These are phyloP conservation scores for Candida fluviatilis DNA, from an alignment of 805 yeast species.

Conservation along the genomic window DNA sequence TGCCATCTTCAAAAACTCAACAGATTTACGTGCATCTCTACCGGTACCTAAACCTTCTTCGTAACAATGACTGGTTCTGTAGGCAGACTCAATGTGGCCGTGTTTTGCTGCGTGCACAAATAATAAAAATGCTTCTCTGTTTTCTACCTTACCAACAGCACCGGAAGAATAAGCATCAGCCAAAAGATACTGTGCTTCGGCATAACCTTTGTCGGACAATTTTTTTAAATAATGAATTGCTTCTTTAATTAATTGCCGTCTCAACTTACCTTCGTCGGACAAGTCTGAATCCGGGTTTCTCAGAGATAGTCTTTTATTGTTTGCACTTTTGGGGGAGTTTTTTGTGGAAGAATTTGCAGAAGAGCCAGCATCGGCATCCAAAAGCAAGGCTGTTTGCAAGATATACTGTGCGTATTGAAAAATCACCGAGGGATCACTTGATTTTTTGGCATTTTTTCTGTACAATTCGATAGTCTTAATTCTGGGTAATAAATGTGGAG, in stretches of 20 bases:
- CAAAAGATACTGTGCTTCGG: slow-evolving; percentile 86
- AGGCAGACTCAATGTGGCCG: slow-evolving; percentile 88
- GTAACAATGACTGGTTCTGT: slow-evolving; percentile 84
- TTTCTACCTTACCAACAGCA: slow-evolving; percentile 74
- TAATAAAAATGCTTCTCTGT: slow-evolving; percentile 67
- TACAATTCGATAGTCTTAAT: slow-evolving; percentile 84
- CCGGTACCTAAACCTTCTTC: slow-evolving; percentile 94
- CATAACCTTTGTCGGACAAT: slow-evolving; percentile 73
- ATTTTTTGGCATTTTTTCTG: slow-evolving; percentile 76
- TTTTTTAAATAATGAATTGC: slow-evolving; percentile 66
- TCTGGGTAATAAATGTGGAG: slow-evolving; percentile 59
- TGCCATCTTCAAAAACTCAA: slow-evolving; percentile 79
- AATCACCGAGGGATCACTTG: slow-evolving; percentile 81
- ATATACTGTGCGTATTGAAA: slow-evolving; percentile 90
- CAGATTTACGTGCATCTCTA: slow-evolving; percentile 80
- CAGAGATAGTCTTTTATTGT: background rate
- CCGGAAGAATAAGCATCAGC: slow-evolving; percentile 91
- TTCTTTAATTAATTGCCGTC: slow-evolving; percentile 65
- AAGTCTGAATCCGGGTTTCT: slow-evolving; percentile 5
- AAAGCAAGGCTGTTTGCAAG: slow-evolving; percentile 75
- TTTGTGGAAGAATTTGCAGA: slow-evolving; percentile 11
- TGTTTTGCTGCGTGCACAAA: slow-evolving; percentile 92
- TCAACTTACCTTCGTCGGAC: slow-evolving; percentile 30
- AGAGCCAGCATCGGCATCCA: slow-evolving; percentile 28
- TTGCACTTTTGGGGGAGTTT: background rate